Evolutionary conservation across 495 filamentous ascomycete genomes (phyloP).

Genomic region (Neurospora sp.): DNA sequence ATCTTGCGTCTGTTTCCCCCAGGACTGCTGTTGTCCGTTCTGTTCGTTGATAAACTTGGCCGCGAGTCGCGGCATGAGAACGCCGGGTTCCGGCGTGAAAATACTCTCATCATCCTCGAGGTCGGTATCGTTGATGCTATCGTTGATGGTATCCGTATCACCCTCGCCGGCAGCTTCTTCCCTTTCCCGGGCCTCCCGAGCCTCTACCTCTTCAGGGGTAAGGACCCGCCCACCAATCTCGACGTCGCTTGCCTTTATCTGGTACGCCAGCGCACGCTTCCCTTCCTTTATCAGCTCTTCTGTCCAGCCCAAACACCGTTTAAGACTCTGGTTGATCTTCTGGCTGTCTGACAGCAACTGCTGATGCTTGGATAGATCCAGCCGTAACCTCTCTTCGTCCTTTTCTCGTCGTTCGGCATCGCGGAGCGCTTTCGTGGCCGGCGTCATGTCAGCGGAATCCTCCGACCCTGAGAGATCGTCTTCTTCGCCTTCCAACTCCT

Average conservation of each 20-base stretch:
- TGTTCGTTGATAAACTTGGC: slow-evolving; percentile 1
- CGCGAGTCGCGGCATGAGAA: slow-evolving; percentile 4
- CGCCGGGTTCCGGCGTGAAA: slow-evolving; percentile 11
- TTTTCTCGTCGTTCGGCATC: slow-evolving; percentile 37
- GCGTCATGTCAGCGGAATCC: slow-evolving; percentile 36
- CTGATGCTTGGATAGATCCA: slow-evolving; percentile 83
- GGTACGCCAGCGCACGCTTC: slow-evolving; percentile 74
- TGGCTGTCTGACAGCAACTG: slow-evolving; percentile 79
- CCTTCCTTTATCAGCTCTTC: slow-evolving; percentile 85
- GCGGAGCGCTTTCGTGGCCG: slow-evolving; percentile 31
- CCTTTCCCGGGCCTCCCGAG: slow-evolving; percentile 38
- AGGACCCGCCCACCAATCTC: slow-evolving; percentile 75
- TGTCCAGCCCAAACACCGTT: slow-evolving; percentile 74
- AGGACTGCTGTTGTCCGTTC: slow-evolving; percentile 5
- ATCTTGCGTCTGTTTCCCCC: slow-evolving; percentile 34
- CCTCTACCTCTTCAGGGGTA: slow-evolving; percentile 31
- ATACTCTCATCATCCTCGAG: slow-evolving; percentile 17
- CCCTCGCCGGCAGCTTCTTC: slow-evolving; percentile 41
- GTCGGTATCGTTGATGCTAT: slow-evolving; percentile 8
- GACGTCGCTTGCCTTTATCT: slow-evolving; percentile 65
- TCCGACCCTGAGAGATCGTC: slow-evolving; percentile 31
- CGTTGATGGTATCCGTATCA: not conserved
- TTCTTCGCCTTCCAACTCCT: slow-evolving; percentile 28
- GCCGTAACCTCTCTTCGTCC: slow-evolving; percentile 68
- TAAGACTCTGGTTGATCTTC: slow-evolving; percentile 87